Percentiles rank a stretch among this genome's conserved stretches.
Evolutionary conservation across 768 basidiomycete species (phyloP).

Genomic region (Psilocybe cyanescens): DNA sequence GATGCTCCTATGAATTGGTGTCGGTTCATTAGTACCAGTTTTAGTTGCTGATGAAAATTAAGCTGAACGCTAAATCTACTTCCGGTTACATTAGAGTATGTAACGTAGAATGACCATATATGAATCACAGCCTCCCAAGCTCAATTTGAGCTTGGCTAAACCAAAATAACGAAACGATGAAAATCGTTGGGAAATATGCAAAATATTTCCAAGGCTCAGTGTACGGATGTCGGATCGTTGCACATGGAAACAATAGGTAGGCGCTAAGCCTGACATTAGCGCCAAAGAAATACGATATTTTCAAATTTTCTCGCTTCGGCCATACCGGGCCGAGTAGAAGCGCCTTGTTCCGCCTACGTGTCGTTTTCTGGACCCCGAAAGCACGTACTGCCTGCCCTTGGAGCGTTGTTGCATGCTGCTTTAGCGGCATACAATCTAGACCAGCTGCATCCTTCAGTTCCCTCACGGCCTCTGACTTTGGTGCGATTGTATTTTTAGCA

Average conservation of each 20-base stretch:
- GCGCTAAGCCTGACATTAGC: not conserved
- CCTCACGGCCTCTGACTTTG: too few species aligned
- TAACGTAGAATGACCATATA: not conserved
- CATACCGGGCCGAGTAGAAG: not conserved
- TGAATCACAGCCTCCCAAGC: not conserved
- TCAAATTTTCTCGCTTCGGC: not conserved
- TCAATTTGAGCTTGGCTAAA: not conserved
- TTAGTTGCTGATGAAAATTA: not conserved
- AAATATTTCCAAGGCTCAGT: not conserved
- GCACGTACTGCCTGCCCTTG: not conserved
- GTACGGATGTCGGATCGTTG: not conserved
- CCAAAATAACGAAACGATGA: not conserved
- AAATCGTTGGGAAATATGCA: not conserved
- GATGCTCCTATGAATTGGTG: not conserved
- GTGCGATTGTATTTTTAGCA: not conserved
- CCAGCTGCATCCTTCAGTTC: too few species aligned
- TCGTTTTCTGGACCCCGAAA: not conserved
- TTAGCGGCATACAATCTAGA: not conserved
- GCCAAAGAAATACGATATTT: not conserved
- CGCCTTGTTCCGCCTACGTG: not conserved
- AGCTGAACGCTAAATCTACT: not conserved
- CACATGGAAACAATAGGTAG: not conserved
- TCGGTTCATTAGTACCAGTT: not conserved
- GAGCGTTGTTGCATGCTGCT: not conserved
- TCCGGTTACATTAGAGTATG: not conserved